Percentiles rank a stretch among this genome's conserved stretches.
phyloP scores from a whole-genome alignment of 1,284 basidiomycete species.

The Austropuccinia psidii region DNA sequence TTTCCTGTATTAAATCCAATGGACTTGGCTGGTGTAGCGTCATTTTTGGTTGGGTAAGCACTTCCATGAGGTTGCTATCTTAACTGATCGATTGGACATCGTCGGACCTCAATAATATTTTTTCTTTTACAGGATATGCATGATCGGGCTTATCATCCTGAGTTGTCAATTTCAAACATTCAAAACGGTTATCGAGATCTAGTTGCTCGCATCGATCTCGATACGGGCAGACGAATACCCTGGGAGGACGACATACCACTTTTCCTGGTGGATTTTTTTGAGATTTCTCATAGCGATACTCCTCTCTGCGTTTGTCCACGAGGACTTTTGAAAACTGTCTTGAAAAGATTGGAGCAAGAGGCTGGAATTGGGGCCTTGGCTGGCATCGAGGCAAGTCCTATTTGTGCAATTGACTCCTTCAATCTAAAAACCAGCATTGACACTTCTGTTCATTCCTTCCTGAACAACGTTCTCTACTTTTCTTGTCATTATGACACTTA shows the following conservation, averaged over 20 bases:
- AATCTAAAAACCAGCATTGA: no score
- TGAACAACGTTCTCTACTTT: neutral
- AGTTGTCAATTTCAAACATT: constrained; percentile 80
- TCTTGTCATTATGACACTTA: no score
- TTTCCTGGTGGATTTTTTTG: constrained; percentile 81
- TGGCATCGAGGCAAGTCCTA: constrained; percentile 19
- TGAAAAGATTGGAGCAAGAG: constrained; percentile 51
- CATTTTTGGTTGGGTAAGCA: constrained; percentile 48
- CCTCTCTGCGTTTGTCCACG: constrained; percentile 77
- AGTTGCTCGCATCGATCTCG: constrained; percentile 71
- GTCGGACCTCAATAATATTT: constrained; percentile 39
- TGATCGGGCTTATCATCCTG: constrained; percentile 60
- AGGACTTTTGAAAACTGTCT: constrained; percentile 62
- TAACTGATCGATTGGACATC: constrained; percentile 4
- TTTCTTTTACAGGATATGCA: constrained; percentile 63
- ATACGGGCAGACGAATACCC: constrained; percentile 74
- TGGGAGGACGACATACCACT: constrained; percentile 90
- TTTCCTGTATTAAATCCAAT: constrained; percentile 69
- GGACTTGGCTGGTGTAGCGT: constrained; percentile 50
- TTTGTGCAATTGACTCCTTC: constrained; percentile 51
- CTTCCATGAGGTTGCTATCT: constrained; percentile 39
- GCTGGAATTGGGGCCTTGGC: constrained; percentile 51
- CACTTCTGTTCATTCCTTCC: neutral
- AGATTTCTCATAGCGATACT: constrained; percentile 64
- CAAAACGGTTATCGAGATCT: constrained; percentile 86